phyloP scores from a whole-genome alignment of 352 stramenopile genomes.

The Phytophthora pistaciae region DNA sequence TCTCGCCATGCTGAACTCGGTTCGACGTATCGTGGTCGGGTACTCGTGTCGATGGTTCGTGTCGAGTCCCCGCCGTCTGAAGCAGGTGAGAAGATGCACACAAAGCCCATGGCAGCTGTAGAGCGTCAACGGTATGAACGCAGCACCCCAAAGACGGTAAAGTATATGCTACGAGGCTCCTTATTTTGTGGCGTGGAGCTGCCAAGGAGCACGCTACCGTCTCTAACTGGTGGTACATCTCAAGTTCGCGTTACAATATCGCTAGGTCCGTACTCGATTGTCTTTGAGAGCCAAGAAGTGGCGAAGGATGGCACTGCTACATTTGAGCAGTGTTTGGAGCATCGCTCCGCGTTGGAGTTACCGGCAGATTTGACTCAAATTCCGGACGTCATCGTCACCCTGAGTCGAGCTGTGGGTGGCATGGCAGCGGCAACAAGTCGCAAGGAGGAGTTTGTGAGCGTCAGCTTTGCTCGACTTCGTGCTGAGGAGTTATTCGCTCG shows the following conservation, averaged over 20 bases:
- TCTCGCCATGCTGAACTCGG: constrained; percentile 72
- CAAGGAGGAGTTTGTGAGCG: constrained; percentile 66
- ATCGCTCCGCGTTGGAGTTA: constrained; percentile 52
- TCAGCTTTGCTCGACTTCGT: constrained; percentile 61
- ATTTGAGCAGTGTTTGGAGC: constrained; percentile 65
- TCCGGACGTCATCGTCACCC: constrained; percentile 72
- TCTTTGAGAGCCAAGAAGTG: constrained; percentile 64
- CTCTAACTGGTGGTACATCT: constrained; percentile 22
- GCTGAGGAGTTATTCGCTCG: constrained; percentile 50
- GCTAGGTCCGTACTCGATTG: constrained; percentile 54
- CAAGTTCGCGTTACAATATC: constrained; percentile 61
- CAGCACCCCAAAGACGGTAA: constrained; percentile 55
- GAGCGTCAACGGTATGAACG: constrained; percentile 17
- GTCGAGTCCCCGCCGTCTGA: constrained; percentile 47
- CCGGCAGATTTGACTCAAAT: constrained; percentile 76
- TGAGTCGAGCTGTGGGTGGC: constrained; percentile 55
- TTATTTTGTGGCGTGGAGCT: constrained; percentile 71
- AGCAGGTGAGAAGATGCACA: constrained; percentile 70
- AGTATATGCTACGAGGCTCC: constrained; percentile 71
- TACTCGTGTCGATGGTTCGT: constrained; percentile 83
- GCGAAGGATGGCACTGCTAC: constrained; percentile 51
- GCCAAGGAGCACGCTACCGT: constrained; percentile 22
- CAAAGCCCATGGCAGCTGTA: constrained; percentile 54
- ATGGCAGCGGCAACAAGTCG: constrained; percentile 25
- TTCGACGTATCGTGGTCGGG: constrained; percentile 82